Conservation (phyloP, 2,329 filamentous ascomycete species). For the Aureobasidium sp. region DNA sequence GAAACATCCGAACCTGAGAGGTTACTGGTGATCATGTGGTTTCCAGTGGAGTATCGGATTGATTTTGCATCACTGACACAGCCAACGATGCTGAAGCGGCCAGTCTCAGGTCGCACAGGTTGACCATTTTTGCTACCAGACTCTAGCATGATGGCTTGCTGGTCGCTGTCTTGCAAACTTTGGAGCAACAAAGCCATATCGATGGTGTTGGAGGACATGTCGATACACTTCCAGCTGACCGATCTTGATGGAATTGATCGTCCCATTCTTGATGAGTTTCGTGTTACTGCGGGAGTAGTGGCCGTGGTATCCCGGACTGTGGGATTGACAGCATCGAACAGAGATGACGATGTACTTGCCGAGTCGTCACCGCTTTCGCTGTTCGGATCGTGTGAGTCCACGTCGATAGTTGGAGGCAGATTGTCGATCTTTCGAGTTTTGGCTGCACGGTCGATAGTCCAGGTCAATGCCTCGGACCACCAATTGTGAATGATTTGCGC, state of each 20-base stretch:
- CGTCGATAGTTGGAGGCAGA: not conserved
- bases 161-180: slow-evolving; percentile 27
- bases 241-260: not conserved
- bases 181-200: slow-evolving; percentile 34
- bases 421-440: not conserved
- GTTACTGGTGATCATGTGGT: not conserved
- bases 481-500: slow-evolving; percentile 63
- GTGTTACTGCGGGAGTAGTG: slow-evolving; percentile 4
- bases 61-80: slow-evolving; percentile 49
- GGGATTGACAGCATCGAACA: slow-evolving; percentile 12
- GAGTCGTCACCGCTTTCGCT: not conserved
- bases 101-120: slow-evolving; percentile 43
- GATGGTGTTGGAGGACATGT: slow-evolving; percentile 12
- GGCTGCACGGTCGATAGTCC: not conserved
- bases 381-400: not conserved
- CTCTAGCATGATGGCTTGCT: slow-evolving; percentile 40
- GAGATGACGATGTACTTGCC: slow-evolving; percentile 8
- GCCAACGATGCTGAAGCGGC: slow-evolving; percentile 68
- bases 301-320: not conserved
- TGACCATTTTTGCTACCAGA: slow-evolving; percentile 39
- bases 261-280: slow-evolving; percentile 7
- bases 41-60: slow-evolving; percentile 21
- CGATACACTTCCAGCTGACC: slow-evolving; percentile 6
- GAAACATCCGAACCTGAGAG: not conserved
- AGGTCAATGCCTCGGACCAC: slow-evolving; percentile 54